Evolutionary conservation across 2,329 filamentous ascomycete species (phyloP).

Genomic region (Fusarium caatingaense): DNA sequence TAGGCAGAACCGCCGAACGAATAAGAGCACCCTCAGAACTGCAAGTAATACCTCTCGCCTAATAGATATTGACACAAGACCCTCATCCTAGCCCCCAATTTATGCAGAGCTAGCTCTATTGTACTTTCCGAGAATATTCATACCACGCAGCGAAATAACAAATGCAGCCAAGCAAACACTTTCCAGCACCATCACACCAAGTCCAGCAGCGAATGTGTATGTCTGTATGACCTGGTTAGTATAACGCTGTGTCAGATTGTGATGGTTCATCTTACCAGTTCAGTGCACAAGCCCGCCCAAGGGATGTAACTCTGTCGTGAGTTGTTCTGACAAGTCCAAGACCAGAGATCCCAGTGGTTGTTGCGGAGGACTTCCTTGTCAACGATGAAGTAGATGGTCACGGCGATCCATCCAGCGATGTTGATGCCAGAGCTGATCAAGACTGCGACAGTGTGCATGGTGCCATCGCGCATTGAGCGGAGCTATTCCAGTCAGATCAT

Average conservation of each 20-base stretch:
- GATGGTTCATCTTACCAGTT: not conserved
- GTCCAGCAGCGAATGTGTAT: not conserved
- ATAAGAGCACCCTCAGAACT: no score
- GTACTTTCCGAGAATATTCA: conserved; percentile 12
- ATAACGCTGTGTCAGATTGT: accelerated
- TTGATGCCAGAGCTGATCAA: not conserved
- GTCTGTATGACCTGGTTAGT: accelerated
- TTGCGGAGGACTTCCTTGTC: conserved; percentile 7
- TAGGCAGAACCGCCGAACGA: no score
- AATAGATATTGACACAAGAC: no score
- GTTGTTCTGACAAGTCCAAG: conserved; percentile 15
- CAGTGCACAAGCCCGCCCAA: not conserved
- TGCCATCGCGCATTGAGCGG: not conserved
- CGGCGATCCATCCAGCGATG: not conserved
- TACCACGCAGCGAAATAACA: not conserved
- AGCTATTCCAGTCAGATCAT: not conserved
- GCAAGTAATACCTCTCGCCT: not conserved
- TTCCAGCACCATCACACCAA: not conserved
- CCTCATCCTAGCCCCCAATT: no score
- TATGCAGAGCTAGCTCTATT: not conserved
- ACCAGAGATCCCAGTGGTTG: conserved; percentile 24
- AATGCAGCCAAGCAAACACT: not conserved
- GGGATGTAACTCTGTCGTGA: conserved; percentile 18
- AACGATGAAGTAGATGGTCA: conserved; percentile 3
- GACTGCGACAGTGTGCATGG: not conserved